These are phyloP conservation scores for Geotrichum candidum DNA, from an alignment of 1,139 yeast species.

Conservation along the genomic window DNA sequence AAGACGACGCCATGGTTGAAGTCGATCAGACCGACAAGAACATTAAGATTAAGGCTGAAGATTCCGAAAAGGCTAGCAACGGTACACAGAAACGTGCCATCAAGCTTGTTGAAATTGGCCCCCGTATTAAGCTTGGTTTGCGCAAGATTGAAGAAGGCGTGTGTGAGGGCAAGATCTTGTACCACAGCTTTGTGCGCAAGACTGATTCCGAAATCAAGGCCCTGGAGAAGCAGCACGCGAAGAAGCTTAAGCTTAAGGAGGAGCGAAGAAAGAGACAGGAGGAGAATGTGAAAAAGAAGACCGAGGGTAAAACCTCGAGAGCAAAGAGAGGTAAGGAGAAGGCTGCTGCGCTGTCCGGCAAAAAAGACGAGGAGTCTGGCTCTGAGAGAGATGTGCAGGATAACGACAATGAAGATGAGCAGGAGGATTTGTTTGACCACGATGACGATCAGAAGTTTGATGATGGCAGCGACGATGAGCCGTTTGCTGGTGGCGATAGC, in stretches of 20 bases:
- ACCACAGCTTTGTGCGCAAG: constrained; percentile 67
- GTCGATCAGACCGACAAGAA: constrained; percentile 40
- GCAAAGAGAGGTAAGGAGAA: constrained; percentile 55
- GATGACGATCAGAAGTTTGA: constrained; percentile 38
- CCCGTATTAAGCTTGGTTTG: constrained; percentile 70
- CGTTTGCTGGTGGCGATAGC: constrained; percentile 10
- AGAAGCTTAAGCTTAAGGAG: constrained; percentile 55
- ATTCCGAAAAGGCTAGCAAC: constrained; percentile 17
- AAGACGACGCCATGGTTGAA: constrained; percentile 77
- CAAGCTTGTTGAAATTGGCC: constrained; percentile 89
- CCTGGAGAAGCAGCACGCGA: constrained; percentile 63
- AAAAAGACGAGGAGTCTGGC: constrained; percentile 23
- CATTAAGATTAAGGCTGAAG: constrained; percentile 16
- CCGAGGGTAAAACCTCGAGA: constrained; percentile 56
- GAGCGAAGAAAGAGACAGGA: constrained; percentile 74
- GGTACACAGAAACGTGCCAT: constrained; percentile 73
- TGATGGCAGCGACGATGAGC: constrained; percentile 28
- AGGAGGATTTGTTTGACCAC: constrained; percentile 27
- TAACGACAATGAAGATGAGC: constrained; percentile 36
- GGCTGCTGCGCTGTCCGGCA: constrained; percentile 27
- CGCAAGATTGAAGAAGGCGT: constrained; percentile 91
- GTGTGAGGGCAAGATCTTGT: constrained; percentile 77
- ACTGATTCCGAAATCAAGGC: constrained; percentile 52
- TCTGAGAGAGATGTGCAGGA: constrained; percentile 26
- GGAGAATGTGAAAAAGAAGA: constrained; percentile 71